phyloP scores from a whole-genome alignment of 495 filamentous ascomycete genomes.

The Geoglossum glabrum region DNA sequence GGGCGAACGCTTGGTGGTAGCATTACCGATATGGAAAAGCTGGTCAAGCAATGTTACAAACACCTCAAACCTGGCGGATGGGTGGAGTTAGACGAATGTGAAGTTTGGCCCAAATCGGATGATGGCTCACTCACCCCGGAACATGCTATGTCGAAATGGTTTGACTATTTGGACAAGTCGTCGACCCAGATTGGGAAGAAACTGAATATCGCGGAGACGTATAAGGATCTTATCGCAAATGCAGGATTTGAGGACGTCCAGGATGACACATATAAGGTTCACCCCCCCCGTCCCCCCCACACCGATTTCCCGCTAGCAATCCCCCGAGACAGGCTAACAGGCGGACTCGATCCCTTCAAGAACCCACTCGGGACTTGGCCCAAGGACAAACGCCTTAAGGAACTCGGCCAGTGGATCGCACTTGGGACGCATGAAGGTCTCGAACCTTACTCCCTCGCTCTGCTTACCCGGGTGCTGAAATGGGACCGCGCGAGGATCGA shows the following conservation, averaged over 20 bases:
- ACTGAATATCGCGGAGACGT: slow-evolving; percentile 16
- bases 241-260: slow-evolving; percentile 34
- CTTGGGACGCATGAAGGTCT: slow-evolving; percentile 20
- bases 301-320: neutral
- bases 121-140: slow-evolving; percentile 28
- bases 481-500: slow-evolving; percentile 18
- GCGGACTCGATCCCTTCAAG: neutral
- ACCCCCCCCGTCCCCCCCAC: neutral
- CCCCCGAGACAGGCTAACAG: neutral
- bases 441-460: slow-evolving; percentile 7
- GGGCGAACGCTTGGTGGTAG: neutral
- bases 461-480: slow-evolving; percentile 12
- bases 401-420: slow-evolving; percentile 10
- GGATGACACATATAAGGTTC: slow-evolving; percentile 11
- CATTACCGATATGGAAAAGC: slow-evolving; percentile 14
- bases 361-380: slow-evolving; percentile 1
- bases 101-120: slow-evolving; percentile 13
- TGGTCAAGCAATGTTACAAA: slow-evolving; percentile 31
- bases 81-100: neutral
- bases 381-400: slow-evolving; percentile 3
- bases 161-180: slow-evolving; percentile 19
- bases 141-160: slow-evolving; percentile 21
- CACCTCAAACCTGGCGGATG: neutral
- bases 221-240: slow-evolving; percentile 24
- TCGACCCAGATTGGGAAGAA: slow-evolving; percentile 21